A percentile compares a stretch with the other conserved stretches of the same genome.
phyloP scores from a whole-genome alignment of 441 rosid species.

The Geranium incanum region DNA sequence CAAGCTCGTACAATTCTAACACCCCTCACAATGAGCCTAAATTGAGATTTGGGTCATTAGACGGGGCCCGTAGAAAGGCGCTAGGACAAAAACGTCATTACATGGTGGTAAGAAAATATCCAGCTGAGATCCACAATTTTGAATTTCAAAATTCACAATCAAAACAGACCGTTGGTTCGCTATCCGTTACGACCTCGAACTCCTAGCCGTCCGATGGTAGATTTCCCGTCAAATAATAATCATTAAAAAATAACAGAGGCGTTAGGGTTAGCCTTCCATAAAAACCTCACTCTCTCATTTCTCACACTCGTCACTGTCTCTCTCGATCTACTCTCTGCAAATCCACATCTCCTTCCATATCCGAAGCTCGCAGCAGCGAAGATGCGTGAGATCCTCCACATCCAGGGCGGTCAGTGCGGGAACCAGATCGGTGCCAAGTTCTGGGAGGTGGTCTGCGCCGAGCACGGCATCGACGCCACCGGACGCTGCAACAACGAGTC shows the following conservation, averaged over 20 bases:
- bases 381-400: constrained; percentile 56
- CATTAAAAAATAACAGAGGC: not conserved
- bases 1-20: no score
- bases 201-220: constrained; percentile 9
- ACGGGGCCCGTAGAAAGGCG: no score
- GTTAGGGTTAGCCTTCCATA: constrained; percentile 10
- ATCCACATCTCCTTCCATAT: not conserved
- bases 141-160: not conserved
- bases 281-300: not conserved
- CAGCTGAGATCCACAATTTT: no score
- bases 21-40: no score
- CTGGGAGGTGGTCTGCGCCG: constrained; percentile 22
- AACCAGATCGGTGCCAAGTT: constrained; percentile 30
- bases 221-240: constrained; percentile 12
- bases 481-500: constrained; percentile 25
- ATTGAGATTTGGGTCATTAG: no score
- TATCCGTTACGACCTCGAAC: constrained; percentile 1
- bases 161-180: not conserved
- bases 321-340: constrained; percentile 3
- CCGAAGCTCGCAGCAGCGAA: not conserved
- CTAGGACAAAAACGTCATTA: no score
- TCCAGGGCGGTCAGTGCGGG: constrained; percentile 54
- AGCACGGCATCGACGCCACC: constrained; percentile 49
- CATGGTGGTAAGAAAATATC: no score
- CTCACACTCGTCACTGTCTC: not conserved